Conservation (phyloP, 352 stramenopile species). For the Phytopythium chamaehyphon region DNA sequence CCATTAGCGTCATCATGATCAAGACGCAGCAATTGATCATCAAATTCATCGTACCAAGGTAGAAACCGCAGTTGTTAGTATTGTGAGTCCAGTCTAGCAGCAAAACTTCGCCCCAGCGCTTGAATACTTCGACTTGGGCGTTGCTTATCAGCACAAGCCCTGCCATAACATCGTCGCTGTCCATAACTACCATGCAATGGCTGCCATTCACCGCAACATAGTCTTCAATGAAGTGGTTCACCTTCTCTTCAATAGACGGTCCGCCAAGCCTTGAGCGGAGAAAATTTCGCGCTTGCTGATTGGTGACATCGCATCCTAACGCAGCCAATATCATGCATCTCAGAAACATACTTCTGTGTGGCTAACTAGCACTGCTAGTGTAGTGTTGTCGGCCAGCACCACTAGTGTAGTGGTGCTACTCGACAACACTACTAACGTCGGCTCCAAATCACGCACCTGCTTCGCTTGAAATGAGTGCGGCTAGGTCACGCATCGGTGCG, state of each 20-base stretch:
- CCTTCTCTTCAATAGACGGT: not conserved
- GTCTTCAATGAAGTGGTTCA: not conserved
- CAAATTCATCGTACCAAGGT: constrained; percentile 9
- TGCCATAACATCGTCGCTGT: constrained; percentile 7
- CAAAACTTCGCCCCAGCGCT: constrained; percentile 15
- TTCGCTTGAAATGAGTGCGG: not conserved
- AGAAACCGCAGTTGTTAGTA: constrained; percentile 17
- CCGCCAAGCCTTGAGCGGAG: not conserved
- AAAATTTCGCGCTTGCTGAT: constrained; percentile 1
- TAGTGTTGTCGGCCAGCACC: not conserved
- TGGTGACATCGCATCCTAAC: not conserved
- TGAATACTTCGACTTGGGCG: constrained; percentile 7
- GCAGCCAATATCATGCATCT: not conserved
- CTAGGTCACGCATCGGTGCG: no score
- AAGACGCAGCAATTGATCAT: not conserved
- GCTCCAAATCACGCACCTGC: not conserved
- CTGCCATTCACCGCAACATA: not conserved
- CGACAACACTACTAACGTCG: not conserved
- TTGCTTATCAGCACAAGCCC: constrained; percentile 10
- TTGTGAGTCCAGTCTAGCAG: constrained; percentile 21
- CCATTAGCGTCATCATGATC: not conserved
- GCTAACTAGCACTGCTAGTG: not conserved
- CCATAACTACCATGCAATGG: constrained; percentile 4
- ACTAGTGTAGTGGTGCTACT: no score
- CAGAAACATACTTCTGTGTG: not conserved